Evolutionary conservation across 805 yeast genomes (phyloP), one percentile per base, ranked within the genome.

Genomic region (Lachancea sp.): DNA sequence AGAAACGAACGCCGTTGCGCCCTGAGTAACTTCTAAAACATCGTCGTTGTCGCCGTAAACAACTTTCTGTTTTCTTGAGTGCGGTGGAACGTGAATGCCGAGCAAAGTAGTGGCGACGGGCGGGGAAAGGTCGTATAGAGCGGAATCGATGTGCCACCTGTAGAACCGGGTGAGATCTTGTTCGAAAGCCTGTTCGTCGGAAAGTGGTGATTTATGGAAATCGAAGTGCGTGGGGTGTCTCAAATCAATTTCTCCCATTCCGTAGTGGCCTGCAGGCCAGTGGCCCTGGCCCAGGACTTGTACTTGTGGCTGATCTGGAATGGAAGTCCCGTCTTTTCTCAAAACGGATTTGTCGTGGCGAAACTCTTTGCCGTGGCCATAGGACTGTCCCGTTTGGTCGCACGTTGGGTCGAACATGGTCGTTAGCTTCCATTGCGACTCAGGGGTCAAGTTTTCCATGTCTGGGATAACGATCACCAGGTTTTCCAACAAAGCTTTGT

Each of bases 141-240:
- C 96, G 31, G 93, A 82, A 65, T 88, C 96, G 52, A 88, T 86
- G 67, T 88, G 96, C 96, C 96, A 88, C 67, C 96, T 77, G 75
- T 87, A 88, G 63, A 81, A 88, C 56, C 95, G 74, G 2, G 96
- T 88, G 63, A 77, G 75, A 42, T 81, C 77, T 19, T 76, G 58
- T 7, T 70, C 68, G 31, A 71, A 75, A 50, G 82, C 75, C 52
- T 87, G 78, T 37, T 79, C 81, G n/a, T 76, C 74, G 15, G 81
- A 69, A 50, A 88, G 72, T 1, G 79, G 73, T 12, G 73, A 67
- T 53, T 81, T 81, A 68, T 88, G 96, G 75, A 88, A 88, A 1
- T 82, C 74, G 54, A 78, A 77, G 62, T 88, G 96, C 2, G 87
- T 81, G 38, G 96, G 96, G 60, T 88, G 96, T 35, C 85, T 85